These are phyloP conservation scores for Penicillium steckii DNA, from an alignment of 495 filamentous ascomycete species.

Conservation along the genomic window DNA sequence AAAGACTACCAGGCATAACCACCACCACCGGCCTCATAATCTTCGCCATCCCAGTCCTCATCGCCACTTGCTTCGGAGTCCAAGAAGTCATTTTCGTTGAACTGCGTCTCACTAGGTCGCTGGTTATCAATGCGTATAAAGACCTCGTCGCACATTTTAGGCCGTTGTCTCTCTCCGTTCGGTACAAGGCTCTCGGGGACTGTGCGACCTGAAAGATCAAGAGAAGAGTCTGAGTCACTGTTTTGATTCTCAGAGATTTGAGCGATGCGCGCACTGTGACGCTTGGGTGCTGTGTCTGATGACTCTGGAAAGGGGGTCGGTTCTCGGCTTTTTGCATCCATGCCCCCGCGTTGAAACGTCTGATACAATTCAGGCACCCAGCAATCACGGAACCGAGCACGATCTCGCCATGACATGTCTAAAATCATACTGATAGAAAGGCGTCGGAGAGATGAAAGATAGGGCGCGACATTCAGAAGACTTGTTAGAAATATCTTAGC, in stretches of 20 bases:
- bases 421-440: slow-evolving; percentile 71
- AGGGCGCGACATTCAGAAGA: slow-evolving; percentile 63
- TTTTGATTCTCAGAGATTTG: slow-evolving; percentile 23
- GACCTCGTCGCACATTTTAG: slow-evolving; percentile 81
- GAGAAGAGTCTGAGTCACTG: slow-evolving; percentile 8
- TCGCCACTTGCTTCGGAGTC: slow-evolving; percentile 69
- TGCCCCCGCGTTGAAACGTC: background rate
- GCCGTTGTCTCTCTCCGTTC: slow-evolving; percentile 40
- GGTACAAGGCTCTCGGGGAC: background rate
- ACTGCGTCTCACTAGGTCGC: slow-evolving; percentile 70
- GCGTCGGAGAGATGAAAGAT: slow-evolving; percentile 60
- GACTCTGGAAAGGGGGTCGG: background rate
- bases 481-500: slow-evolving; percentile 76
- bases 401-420: slow-evolving; percentile 73
- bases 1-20: slow-evolving; percentile 33
- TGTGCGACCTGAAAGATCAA: background rate
- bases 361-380: background rate
- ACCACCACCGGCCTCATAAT: slow-evolving; percentile 22
- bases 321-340: background rate
- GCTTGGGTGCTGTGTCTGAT: slow-evolving; percentile 25
- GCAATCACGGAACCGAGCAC: slow-evolving; percentile 65
- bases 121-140: slow-evolving; percentile 80
- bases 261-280: slow-evolving; percentile 42
- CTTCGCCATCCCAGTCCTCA: slow-evolving; percentile 71
- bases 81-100: slow-evolving; percentile 75